Evolutionary conservation across 192 early-diverging fungal species (phyloP).

Genomic region (Podila epigama): DNA sequence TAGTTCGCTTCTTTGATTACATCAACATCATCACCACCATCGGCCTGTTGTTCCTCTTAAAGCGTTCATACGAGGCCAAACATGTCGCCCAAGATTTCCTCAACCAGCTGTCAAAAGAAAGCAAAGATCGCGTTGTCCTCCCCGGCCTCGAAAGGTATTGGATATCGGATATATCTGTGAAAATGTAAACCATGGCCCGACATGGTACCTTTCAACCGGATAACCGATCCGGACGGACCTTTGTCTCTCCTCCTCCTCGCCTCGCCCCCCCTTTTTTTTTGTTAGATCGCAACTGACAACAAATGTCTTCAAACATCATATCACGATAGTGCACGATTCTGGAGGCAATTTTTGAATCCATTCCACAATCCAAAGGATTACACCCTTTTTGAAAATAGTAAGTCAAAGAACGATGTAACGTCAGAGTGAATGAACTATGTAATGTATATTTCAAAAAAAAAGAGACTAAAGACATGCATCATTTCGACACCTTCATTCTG

Average conservation of each 20-base stretch:
- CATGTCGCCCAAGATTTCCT: slow-evolving; percentile 25
- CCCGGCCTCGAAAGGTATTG: slow-evolving; percentile 11
- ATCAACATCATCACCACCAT: slow-evolving; percentile 42
- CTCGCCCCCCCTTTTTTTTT: too few species aligned
- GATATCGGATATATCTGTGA: not conserved
- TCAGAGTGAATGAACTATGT: not conserved
- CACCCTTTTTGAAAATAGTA: slow-evolving; percentile 36
- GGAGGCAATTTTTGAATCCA: slow-evolving; percentile 43
- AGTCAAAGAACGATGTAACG: not conserved
- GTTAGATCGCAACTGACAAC: not conserved
- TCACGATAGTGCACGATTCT: slow-evolving; percentile 16
- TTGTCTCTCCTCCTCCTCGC: too few species aligned
- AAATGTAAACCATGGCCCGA: not conserved
- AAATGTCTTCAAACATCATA: not conserved
- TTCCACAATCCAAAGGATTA: slow-evolving; percentile 29
- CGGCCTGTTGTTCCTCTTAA: slow-evolving; percentile 30
- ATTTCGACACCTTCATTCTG: too few species aligned
- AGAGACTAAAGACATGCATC: not conserved
- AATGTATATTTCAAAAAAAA: not conserved
- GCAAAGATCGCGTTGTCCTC: slow-evolving; percentile 23
- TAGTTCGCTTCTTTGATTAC: slow-evolving; percentile 44
- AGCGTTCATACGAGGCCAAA: slow-evolving; percentile 22
- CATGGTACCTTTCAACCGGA: too few species aligned
- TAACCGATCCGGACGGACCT: too few species aligned
- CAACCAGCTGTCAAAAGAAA: slow-evolving; percentile 31